These are phyloP conservation scores for Barnettozyma wickerhamii DNA, from an alignment of 805 yeast species.

Conservation along the genomic window DNA sequence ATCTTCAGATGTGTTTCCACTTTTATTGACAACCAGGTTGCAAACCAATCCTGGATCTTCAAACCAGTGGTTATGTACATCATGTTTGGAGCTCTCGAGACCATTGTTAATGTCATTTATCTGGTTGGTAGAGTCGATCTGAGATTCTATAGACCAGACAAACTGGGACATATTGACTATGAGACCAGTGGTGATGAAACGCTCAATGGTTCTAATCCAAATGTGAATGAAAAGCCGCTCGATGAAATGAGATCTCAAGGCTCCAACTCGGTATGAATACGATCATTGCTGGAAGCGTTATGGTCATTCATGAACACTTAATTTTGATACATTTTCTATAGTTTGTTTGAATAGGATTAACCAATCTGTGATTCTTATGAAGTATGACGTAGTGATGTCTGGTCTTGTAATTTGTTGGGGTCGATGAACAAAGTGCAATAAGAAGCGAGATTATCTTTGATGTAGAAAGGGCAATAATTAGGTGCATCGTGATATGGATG, in stretches of 20 bases:
- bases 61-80: conserved; percentile 60
- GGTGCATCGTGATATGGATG: too few relatives aligned
- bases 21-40: conserved; percentile 29
- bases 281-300: too few relatives aligned
- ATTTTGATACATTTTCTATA: too few relatives aligned
- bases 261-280: not conserved
- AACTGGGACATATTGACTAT: conserved; percentile 28
- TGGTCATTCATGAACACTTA: too few relatives aligned
- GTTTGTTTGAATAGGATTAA: too few relatives aligned
- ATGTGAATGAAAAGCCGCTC: conserved; percentile 4
- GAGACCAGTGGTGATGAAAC: conserved; percentile 6
- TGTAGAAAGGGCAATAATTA: too few relatives aligned
- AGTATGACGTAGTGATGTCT: too few relatives aligned
- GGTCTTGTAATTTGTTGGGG: too few relatives aligned
- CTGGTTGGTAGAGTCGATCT: conserved; percentile 65
- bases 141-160: conserved; percentile 77
- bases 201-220: conserved; percentile 7
- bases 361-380: too few relatives aligned
- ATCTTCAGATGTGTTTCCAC: conserved; percentile 45
- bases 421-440: too few relatives aligned
- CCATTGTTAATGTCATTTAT: conserved; percentile 50
- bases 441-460: too few relatives aligned
- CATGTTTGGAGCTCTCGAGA: conserved; percentile 66
- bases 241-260: not conserved
- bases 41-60: conserved; percentile 39